A percentile compares a stretch with the other conserved stretches of the same genome.
Conservation (phyloP, 1,284 basidiomycete genomes). For the Vanrija sp. region DNA sequence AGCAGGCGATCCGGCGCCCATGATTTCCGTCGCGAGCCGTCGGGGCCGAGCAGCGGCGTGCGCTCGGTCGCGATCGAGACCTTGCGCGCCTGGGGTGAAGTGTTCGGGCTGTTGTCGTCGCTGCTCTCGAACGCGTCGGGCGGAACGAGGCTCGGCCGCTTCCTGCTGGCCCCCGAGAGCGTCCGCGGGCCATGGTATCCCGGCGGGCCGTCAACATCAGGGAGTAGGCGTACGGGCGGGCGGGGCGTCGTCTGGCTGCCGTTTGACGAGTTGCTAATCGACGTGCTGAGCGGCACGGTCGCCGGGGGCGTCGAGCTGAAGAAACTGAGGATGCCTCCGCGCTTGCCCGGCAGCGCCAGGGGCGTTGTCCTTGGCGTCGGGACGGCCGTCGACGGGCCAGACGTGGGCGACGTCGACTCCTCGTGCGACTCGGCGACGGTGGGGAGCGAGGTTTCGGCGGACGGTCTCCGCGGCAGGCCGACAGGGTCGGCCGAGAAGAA, state of each 20-base stretch:
- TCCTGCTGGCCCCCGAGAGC: not conserved
- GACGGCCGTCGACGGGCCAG: not conserved
- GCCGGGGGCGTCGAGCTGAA: constrained; percentile 13
- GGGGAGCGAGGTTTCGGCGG: constrained; percentile 8
- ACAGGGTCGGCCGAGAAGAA: constrained; percentile 15
- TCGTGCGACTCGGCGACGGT: constrained; percentile 10
- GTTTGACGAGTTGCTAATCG: constrained; percentile 2
- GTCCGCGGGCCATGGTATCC: no score
- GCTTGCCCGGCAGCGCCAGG: constrained; percentile 5
- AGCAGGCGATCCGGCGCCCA: constrained; percentile 6
- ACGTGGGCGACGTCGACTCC: constrained; percentile 1
- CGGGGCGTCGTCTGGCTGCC: constrained; percentile 12
- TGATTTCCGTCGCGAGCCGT: not conserved
- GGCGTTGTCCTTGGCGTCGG: not conserved
- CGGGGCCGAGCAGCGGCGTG: constrained; percentile 5
- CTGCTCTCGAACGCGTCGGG: not conserved
- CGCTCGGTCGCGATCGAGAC: not conserved
- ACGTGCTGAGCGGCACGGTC: constrained; percentile 1
- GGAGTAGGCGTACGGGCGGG: constrained; percentile 1
- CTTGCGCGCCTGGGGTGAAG: no score
- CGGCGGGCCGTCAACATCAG: constrained; percentile 2
- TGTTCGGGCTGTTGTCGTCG: not conserved
- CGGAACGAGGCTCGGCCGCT: not conserved
- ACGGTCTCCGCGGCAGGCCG: not conserved
- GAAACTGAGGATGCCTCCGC: constrained; percentile 12